These are phyloP conservation scores for Ganoderma multipileum DNA, from an alignment of 1,284 basidiomycete genomes.

Conservation along the genomic window DNA sequence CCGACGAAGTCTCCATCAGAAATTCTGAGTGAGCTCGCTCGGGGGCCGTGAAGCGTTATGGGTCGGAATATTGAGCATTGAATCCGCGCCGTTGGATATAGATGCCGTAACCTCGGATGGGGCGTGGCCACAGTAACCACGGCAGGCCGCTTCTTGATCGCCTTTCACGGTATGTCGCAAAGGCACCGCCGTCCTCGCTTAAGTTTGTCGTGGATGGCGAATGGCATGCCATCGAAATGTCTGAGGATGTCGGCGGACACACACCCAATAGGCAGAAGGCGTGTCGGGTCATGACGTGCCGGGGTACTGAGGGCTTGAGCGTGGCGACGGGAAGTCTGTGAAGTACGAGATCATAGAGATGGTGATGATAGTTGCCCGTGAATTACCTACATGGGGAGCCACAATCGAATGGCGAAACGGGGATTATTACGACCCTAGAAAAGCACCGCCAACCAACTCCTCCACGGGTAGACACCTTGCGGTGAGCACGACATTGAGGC, in stretches of 20 bases:
- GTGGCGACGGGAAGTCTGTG: not conserved
- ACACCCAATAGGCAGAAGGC: not conserved
- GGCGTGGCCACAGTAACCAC: not conserved
- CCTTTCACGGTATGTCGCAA: not conserved
- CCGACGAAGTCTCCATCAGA: not conserved
- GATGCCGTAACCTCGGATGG: not conserved
- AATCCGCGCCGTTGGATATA: not conserved
- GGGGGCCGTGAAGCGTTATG: not conserved
- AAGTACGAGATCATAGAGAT: not conserved
- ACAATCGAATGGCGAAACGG: not conserved
- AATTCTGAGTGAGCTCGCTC: not conserved
- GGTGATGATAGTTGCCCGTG: not conserved
- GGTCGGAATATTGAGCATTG: no score
- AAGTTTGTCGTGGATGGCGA: not conserved
- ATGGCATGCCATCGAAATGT: not conserved
- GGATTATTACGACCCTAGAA: not conserved
- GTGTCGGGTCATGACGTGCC: not conserved
- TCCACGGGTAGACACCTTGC: not conserved
- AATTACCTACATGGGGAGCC: not conserved
- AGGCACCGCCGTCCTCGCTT: not conserved
- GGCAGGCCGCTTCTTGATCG: not conserved
- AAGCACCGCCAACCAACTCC: not conserved
- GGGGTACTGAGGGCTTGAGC: not conserved
- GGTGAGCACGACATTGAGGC: not conserved
- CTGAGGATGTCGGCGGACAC: not conserved